Evolutionary conservation across 306 rosid genomes (phyloP).

Genomic region (Vigna angularis): DNA sequence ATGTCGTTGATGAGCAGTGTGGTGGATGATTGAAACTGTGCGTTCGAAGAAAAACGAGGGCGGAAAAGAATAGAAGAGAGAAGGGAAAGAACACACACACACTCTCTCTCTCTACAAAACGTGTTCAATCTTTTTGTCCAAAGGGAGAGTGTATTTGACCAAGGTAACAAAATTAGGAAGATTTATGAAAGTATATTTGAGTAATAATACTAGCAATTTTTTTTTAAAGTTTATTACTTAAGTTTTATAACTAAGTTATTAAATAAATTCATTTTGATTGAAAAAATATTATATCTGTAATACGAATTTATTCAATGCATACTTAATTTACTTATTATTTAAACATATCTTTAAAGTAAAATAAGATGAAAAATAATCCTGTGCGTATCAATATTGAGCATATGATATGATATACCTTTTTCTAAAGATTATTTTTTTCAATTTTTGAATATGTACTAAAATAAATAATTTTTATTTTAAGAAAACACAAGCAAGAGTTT

Average conservation of each 20-base stretch:
- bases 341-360: not conserved
- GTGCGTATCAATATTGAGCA: not conserved
- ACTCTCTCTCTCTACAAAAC: no score
- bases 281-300: no score
- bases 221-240: not conserved
- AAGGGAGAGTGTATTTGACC: no score
- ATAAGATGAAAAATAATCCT: not conserved
- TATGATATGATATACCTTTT: not conserved
- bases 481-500: not conserved
- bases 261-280: not conserved
- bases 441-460: not conserved
- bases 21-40: not conserved
- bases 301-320: no score
- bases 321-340: not conserved
- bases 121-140: not conserved
- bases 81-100: not conserved
- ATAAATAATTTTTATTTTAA: not conserved
- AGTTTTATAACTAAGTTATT: not conserved
- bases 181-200: not conserved
- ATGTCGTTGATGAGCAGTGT: not conserved
- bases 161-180: not conserved
- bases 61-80: not conserved
- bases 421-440: not conserved
- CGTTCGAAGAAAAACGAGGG: constrained; percentile 4
- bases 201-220: not conserved